These are phyloP conservation scores for Calycina marina DNA, from an alignment of 2,329 filamentous ascomycete genomes.

Conservation along the genomic window DNA sequence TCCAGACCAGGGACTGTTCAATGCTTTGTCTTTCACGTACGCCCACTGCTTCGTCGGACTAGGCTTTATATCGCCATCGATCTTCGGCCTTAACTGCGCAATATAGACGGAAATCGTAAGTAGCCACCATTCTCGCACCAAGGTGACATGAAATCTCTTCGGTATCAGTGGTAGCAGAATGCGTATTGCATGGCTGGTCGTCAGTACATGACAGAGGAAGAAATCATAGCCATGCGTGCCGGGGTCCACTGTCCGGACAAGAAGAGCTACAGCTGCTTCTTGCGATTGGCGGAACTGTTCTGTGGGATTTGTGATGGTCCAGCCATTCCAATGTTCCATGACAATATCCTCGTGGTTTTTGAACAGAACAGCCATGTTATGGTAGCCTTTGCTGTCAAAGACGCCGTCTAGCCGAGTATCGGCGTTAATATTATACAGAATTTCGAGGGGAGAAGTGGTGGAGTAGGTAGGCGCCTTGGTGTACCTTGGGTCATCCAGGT, in stretches of 20 bases:
- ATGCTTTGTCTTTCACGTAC: constrained; percentile 55
- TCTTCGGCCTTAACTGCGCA: constrained; percentile 54
- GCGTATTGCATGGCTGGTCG: constrained; percentile 77
- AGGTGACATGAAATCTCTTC: constrained; percentile 50
- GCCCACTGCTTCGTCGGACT: constrained; percentile 48
- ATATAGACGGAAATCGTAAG: constrained; percentile 68
- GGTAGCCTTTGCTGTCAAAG: constrained; percentile 40
- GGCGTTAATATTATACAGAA: constrained; percentile 52
- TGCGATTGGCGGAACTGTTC: constrained; percentile 62
- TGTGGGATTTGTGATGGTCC: constrained; percentile 56
- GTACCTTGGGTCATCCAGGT: constrained; percentile 59
- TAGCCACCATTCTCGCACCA: constrained; percentile 85
- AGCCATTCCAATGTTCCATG: constrained; percentile 84
- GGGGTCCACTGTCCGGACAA: constrained; percentile 43
- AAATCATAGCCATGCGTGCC: constrained; percentile 62
- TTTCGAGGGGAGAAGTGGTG: constrained; percentile 49
- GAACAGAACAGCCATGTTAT: constrained; percentile 56
- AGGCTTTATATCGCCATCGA: constrained; percentile 52
- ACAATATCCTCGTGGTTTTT: constrained; percentile 52
- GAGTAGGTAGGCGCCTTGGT: constrained; percentile 46
- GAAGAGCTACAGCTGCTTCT: constrained; percentile 42
- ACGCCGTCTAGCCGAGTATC: constrained; percentile 59
- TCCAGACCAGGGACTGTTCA: constrained; percentile 50
- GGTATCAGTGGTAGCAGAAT: constrained; percentile 70
- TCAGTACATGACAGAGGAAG: constrained; percentile 69